A percentile compares a stretch with the other conserved stretches of the same genome.
Conservation (phyloP, 352 stramenopile species). For the Phytophthora sojae region DNA sequence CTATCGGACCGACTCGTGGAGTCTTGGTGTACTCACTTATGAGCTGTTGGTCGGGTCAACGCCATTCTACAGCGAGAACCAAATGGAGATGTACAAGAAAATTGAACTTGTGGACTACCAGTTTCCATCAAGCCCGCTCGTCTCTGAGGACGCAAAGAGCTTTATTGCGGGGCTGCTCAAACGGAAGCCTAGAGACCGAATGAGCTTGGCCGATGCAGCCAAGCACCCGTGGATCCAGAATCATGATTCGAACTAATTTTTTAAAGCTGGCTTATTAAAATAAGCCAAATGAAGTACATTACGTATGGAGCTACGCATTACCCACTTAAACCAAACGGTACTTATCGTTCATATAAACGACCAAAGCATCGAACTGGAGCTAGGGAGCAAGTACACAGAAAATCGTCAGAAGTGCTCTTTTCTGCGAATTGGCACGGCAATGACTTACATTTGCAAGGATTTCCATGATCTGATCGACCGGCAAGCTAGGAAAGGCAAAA, state of each 20-base stretch:
- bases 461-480: slow-evolving; percentile 56
- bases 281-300: not conserved
- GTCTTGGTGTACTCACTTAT: slow-evolving; percentile 84
- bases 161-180: slow-evolving; percentile 76
- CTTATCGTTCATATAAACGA: slow-evolving; percentile 61
- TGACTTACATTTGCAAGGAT: slow-evolving; percentile 66
- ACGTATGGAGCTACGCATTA: not conserved
- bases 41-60: slow-evolving; percentile 81
- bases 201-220: slow-evolving; percentile 62
- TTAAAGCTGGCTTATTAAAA: not conserved
- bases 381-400: slow-evolving; percentile 19
- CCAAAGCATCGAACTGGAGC: slow-evolving; percentile 75
- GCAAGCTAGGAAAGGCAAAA: slow-evolving; percentile 61
- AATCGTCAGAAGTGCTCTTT: slow-evolving; percentile 4
- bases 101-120: slow-evolving; percentile 68
- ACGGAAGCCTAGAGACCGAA: slow-evolving; percentile 59
- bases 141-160: slow-evolving; percentile 64
- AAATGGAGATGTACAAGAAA: slow-evolving; percentile 86
- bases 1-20: slow-evolving; percentile 81
- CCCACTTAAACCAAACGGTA: slow-evolving; percentile 58
- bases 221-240: slow-evolving; percentile 73
- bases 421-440: not conserved
- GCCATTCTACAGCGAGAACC: slow-evolving; percentile 84
- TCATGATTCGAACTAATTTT: slow-evolving; percentile 16
- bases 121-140: slow-evolving; percentile 54